Base-by-base conservation (phyloP, 2,329 filamentous ascomycete genomes). In the Didymosphaeria variabile region DNA sequence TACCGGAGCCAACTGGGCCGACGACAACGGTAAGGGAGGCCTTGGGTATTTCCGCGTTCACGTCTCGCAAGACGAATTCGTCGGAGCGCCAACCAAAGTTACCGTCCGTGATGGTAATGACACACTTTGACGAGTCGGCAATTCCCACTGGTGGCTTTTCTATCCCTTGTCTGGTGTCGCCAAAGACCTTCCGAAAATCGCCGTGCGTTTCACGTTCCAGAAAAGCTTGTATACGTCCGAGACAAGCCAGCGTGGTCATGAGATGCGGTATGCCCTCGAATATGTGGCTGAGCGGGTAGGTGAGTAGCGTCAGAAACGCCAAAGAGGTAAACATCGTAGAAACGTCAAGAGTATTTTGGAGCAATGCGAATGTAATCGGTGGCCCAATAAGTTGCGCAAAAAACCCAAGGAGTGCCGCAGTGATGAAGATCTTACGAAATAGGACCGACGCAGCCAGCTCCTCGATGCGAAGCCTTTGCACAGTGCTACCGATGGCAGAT, bases 401-500 rank as follows among this genome's bases (percentile, higher is more conserved):
- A 29, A 59, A 63, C 3, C 50, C 60, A 15, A 69, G 19, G 1
- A 62, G 10, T 8, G 60, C 62, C 2, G 63, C 60, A n/a, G 40
- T 42, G 44, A 64, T 63, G 32, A 59, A 61, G 3, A 66, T 57
- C 2, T 34, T 32, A 2, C 67, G 67, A 13, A 38, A 68, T 40
- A 45, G 36, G 4, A 32, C 55, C 54, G 61, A 64, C 1, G 47
- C 46, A 8, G 51, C 55, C 0, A 82, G 62, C 61, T 82, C 80
- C 3, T 74, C 63, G 1, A 75, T 56, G 6, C 80, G 74, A 23
- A 80, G 59, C 1, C 58, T 61, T 55, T 81, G 77, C 3, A 82
- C 68, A 2, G 74, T 62, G 2, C 64, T 58, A 21, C 69, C 67
- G 1, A 80, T 61, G 5, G 72, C 60, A 17, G 53, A 66, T 5